Evolutionary conservation across 192 early-diverging fungal species (phyloP).

Genomic region (Backusella macrospora): DNA sequence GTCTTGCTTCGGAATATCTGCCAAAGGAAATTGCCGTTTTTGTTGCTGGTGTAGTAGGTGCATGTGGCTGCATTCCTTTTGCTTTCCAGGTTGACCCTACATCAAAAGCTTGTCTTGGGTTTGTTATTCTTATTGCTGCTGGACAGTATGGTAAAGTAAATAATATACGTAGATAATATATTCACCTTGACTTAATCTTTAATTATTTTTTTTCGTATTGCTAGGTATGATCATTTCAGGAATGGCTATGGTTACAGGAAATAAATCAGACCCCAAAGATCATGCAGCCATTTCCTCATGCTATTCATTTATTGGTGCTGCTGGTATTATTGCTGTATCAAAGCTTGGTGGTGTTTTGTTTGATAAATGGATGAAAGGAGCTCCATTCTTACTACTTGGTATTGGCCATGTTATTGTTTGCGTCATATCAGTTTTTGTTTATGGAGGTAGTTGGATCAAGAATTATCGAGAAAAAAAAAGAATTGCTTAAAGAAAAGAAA

Average conservation of each 20-base stretch:
- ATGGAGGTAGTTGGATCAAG: neutral
- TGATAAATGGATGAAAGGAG: slow-evolving; percentile 55
- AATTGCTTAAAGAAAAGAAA: neutral
- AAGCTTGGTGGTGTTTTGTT: slow-evolving; percentile 65
- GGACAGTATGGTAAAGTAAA: slow-evolving; percentile 45
- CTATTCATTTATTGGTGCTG: slow-evolving; percentile 62
- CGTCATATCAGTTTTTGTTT: slow-evolving; percentile 36
- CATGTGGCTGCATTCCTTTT: slow-evolving; percentile 54
- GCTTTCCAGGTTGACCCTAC: slow-evolving; percentile 51
- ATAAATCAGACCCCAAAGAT: slow-evolving; percentile 46
- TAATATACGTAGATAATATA: neutral
- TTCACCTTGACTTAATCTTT: neutral
- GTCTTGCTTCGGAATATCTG: slow-evolving; percentile 42
- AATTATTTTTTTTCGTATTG: slow-evolving; percentile 1
- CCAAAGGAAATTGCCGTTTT: slow-evolving; percentile 43
- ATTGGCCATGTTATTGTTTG: slow-evolving; percentile 42
- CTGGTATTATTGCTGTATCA: slow-evolving; percentile 64
- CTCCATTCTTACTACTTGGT: slow-evolving; percentile 53
- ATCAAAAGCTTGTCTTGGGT: slow-evolving; percentile 43
- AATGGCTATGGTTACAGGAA: slow-evolving; percentile 61
- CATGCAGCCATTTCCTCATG: slow-evolving; percentile 68
- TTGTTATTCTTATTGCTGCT: slow-evolving; percentile 53
- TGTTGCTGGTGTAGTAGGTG: slow-evolving; percentile 52
- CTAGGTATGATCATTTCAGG: slow-evolving; percentile 71
- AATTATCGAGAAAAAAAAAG: neutral